These are phyloP conservation scores for Cutaneotrichosporon cavernicola DNA, from an alignment of 1,284 basidiomycete genomes.

Conservation along the genomic window DNA sequence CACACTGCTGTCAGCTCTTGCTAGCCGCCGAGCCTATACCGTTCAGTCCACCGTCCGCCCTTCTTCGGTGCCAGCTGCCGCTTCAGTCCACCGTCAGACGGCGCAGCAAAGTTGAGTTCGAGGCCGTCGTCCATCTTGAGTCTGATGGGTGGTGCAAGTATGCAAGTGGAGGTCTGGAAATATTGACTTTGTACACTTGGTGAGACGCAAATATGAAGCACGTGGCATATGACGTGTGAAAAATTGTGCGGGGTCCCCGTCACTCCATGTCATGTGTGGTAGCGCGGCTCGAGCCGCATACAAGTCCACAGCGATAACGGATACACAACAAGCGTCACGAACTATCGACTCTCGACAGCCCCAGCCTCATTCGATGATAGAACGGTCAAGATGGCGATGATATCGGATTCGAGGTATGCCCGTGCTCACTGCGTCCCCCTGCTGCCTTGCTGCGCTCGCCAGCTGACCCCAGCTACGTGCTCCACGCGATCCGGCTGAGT, in stretches of 20 bases:
- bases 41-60: conserved; percentile 79
- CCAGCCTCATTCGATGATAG: not conserved
- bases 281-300: not conserved
- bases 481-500: conserved; percentile 77
- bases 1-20: conserved; percentile 30
- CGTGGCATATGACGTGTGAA: conserved; percentile 5
- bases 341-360: not conserved
- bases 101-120: conserved; percentile 52
- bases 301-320: too few species aligned
- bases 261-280: not conserved
- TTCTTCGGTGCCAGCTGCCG: conserved; percentile 55
- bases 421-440: too few species aligned
- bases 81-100: conserved; percentile 21
- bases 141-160: not conserved
- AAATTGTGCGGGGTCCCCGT: not conserved
- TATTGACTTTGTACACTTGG: not conserved
- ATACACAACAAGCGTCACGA: not conserved
- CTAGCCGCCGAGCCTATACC: conserved; percentile 56
- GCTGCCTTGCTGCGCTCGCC: too few species aligned
- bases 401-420: conserved; percentile 46
- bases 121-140: conserved; percentile 51
- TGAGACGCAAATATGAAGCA: not conserved
- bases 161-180: not conserved
- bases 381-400: conserved; percentile 46
- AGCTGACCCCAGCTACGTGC: conserved; percentile 64